Evolutionary conservation across 139 green algal species (phyloP).

Genomic region (Chlorella sorokiniana): DNA sequence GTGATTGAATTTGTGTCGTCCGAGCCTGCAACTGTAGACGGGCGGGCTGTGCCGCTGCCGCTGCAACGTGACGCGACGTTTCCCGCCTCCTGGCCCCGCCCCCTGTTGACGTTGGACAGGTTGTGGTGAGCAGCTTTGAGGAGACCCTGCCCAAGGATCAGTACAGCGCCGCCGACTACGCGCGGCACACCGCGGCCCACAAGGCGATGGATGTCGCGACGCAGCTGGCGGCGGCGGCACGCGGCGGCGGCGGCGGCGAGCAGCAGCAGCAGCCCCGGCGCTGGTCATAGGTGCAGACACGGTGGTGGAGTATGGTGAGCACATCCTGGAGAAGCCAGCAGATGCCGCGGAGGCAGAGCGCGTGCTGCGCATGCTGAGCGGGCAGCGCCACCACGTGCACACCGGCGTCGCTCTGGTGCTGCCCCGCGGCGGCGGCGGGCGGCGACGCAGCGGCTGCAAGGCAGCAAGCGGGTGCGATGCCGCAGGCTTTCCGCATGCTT

Average conservation of each 20-base stretch:
- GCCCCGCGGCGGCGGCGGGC: constrained; percentile 14
- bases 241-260: constrained; percentile 2
- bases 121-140: constrained; percentile 77
- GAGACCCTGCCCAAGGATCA: constrained; percentile 72
- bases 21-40: too few relatives aligned
- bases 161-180: constrained; percentile 64
- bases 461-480: too few relatives aligned
- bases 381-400: constrained; percentile 76
- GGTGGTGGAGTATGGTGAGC: constrained; percentile 72
- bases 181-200: constrained; percentile 67
- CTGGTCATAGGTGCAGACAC: constrained; percentile 86
- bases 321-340: constrained; percentile 86
- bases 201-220: constrained; percentile 79
- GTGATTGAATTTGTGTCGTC: too few relatives aligned
- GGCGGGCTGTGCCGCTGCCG: not conserved
- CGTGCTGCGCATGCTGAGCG: constrained; percentile 76
- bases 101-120: constrained; percentile 27
- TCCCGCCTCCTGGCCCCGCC: not conserved
- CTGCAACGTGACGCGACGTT: not conserved
- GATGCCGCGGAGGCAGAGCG: constrained; percentile 66
- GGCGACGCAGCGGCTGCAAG: not conserved
- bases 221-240: not conserved
- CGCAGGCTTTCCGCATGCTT: too few relatives aligned
- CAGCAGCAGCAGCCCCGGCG: constrained; percentile 30
- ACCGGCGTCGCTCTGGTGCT: constrained; percentile 83